Evolutionary conservation across 352 stramenopile genomes (phyloP), one percentile per base, ranked within the genome.

Genomic region (Plasmopara viticola): DNA sequence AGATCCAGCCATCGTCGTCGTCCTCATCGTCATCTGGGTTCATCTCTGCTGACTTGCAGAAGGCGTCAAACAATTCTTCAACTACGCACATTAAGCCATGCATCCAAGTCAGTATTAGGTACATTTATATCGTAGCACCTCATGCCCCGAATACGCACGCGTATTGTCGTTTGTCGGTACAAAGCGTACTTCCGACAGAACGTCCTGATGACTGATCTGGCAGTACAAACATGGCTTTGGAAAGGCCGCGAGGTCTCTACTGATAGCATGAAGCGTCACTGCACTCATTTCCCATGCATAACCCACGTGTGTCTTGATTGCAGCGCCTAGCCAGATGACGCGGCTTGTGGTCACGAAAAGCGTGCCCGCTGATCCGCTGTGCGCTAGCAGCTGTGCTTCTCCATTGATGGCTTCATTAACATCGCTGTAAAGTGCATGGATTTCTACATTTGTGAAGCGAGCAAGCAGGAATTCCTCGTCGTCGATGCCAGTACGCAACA

Each of bases 31-130:
- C 77, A 51, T 90, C 79, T 5, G 82, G 82, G 64, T 93, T 93
- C 66, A 93, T 70, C 58, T 89, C 82, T 8, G 82, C 82, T 44
- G 76, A 83, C 70, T 86, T 87, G 58, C 73, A 85, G 29, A 93
- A 90, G 17, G 76, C 76, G 4, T 72, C 68, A 51, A 89, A 93
- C 40, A 93, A 44, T 29, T 83, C 69, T 68, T 78, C 63, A 37
- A 92, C 81, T 92, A 51, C 18, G 50, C 42, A 52, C 14, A 35
- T 35, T 15, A 46, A 44, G 17, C 51, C 46, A 37, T 56, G 10
- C 10, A 43, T 35, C 46, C 35, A 2, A 4, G 18, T 48, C 25
- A 58, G 17, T 25, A 46, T 40, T 46, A 13, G 9, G 6, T 33
- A 29, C 14, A 48, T 15, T 34, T 51, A 15, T 31, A 48, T 12